These are phyloP conservation scores for Wickerhamomyces tratensis DNA, from an alignment of 805 yeast species.

Conservation along the genomic window DNA sequence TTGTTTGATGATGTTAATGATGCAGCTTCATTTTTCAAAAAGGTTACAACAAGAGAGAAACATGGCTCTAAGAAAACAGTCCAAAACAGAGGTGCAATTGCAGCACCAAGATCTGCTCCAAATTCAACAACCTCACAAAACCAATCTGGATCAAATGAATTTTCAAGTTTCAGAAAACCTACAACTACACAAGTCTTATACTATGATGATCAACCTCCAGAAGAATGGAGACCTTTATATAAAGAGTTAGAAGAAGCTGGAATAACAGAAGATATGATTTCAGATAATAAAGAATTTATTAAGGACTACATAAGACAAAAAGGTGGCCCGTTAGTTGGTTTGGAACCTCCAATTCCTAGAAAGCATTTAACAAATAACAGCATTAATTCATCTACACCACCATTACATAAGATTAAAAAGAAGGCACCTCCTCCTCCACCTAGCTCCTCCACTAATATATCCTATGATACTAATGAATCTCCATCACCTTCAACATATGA, in stretches of 20 bases:
- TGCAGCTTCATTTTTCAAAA: conserved; percentile 76
- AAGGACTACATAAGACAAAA: conserved; percentile 65
- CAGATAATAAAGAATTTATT: conserved; percentile 74
- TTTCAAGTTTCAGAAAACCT: neutral
- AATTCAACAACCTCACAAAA: conserved; percentile 14
- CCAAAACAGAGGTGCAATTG: conserved; percentile 82
- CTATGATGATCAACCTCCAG: conserved; percentile 74
- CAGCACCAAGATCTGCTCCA: conserved; percentile 26
- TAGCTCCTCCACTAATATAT: conserved; percentile 12
- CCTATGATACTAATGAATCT: too few species aligned
- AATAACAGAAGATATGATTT: conserved; percentile 81
- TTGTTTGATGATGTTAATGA: conserved; percentile 84
- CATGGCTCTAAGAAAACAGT: conserved; percentile 82
- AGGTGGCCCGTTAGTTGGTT: conserved; percentile 74
- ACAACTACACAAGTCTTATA: conserved; percentile 30
- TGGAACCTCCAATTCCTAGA: conserved; percentile 80
- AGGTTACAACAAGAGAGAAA: conserved; percentile 65
- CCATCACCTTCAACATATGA: conserved; percentile 8
- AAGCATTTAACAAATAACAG: conserved; percentile 31
- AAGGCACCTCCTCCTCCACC: conserved; percentile 37
- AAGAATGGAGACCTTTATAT: conserved; percentile 74
- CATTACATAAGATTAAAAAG: conserved; percentile 22
- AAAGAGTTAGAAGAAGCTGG: conserved; percentile 69
- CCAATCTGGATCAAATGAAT: neutral
- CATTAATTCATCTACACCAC: conserved; percentile 18